These are phyloP conservation scores for Plectosphaerella cucumerina DNA, from an alignment of 2,329 filamentous ascomycete species.

Conservation along the genomic window DNA sequence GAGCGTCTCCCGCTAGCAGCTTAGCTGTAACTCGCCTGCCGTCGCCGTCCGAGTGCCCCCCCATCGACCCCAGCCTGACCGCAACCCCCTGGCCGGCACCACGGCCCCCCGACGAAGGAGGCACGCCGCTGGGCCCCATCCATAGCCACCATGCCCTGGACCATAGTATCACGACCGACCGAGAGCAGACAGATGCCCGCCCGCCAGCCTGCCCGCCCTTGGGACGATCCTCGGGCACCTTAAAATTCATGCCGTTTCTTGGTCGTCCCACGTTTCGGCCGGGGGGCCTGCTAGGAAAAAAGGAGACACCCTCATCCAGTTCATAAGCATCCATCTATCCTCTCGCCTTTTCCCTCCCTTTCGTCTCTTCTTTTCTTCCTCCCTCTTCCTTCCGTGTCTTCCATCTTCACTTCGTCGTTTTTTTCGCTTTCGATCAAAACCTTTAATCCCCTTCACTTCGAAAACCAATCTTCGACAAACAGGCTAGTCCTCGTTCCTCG, in stretches of 20 bases:
- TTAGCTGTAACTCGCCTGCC: not conserved
- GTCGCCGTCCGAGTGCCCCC: not conserved
- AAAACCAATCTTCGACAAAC: slow-evolving; percentile 1
- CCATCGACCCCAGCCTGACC: not conserved
- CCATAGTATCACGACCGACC: too few species aligned
- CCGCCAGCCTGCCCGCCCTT: slow-evolving; percentile 10
- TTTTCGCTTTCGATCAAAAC: slow-evolving; percentile 5
- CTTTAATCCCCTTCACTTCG: slow-evolving; percentile 23
- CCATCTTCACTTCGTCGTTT: slow-evolving; percentile 13
- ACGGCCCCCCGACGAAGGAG: too few species aligned
- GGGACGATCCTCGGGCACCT: slow-evolving; percentile 31
- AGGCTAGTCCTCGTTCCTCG: slow-evolving; percentile 40
- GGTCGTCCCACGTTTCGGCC: slow-evolving; percentile 7
- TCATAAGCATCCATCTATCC: slow-evolving; percentile 13
- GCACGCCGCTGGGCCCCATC: too few species aligned
- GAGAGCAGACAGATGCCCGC: too few species aligned
- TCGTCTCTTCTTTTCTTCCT: slow-evolving; percentile 18
- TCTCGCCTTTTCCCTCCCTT: slow-evolving; percentile 11
- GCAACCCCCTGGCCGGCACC: not conserved
- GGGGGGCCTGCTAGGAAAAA: not conserved
- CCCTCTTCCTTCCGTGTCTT: slow-evolving; percentile 20
- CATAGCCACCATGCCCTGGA: too few species aligned
- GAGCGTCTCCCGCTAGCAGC: not conserved
- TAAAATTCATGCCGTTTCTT: slow-evolving; percentile 38
- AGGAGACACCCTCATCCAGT: not conserved